Evolutionary conservation across 805 yeast genomes (phyloP), one percentile per base, ranked within the genome.

Genomic region (Starmerella floricola): DNA sequence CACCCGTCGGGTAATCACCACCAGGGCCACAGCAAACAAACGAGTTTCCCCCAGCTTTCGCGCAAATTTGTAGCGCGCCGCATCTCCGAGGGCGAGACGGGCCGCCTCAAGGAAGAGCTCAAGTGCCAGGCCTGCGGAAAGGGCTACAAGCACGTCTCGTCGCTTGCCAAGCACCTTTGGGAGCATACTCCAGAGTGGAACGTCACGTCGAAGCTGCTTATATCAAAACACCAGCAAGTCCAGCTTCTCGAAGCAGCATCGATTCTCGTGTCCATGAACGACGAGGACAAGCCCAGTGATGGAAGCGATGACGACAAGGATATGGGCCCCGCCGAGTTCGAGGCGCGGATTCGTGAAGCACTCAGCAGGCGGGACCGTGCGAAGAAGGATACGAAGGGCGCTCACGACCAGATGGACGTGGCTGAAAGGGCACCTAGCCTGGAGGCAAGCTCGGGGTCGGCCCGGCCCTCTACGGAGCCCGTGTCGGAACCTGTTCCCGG

Each of bases 171-270:
- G 60, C 94, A 83, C 62, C 62, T 84, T 31, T 84, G 94, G 94
- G 95, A 84, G 57, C 95, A 84, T 59, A 84, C 95, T 0, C 94
- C 94, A 0, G 94, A 85, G 57, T 84, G 95, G 95, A 81, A 76
- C 54, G 78, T 79, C 58, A 85, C 94, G 3, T 79, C 82, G 51
- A 81, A 80, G 58, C 65, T 84, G 41, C 65, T 79, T 29, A 82
- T 85, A 29, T 78, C 84, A n/a, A 82, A 82, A 60, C 93, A 82
- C 61, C 93, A 82, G 60, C 93, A 82, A 58, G 93, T 83, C 13
- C 93, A 82, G 61, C 66, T 82, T 30, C 66, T 82, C 38, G 93
- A 62, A 42, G 65, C 65, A 1, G 65, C 65, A n/a, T 73, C 81
- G 39, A 81, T 82, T 35, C 65, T 82, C 38, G 85, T 83, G 35